Conservation (phyloP, 495 filamentous ascomycete genomes). For the Aspergillus olivimuriae region DNA sequence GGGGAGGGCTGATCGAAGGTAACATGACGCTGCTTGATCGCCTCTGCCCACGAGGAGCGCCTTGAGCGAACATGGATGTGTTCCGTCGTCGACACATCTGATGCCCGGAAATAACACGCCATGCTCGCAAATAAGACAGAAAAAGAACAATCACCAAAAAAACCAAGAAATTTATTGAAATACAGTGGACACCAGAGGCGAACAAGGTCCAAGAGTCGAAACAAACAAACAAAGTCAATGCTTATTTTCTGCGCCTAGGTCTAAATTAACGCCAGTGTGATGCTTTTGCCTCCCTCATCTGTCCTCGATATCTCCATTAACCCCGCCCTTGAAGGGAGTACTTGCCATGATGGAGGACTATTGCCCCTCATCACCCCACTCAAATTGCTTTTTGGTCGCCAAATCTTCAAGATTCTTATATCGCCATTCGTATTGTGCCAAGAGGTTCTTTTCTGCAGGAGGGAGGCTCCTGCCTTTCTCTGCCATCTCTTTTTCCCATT, state of each 20-base stretch:
- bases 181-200: conserved; percentile 3
- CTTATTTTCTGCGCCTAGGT: conserved; percentile 11
- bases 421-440: conserved; percentile 36
- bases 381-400: conserved; percentile 18
- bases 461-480: conserved; percentile 29
- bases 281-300: conserved; percentile 12
- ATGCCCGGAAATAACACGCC: neutral
- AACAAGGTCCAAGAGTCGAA: neutral
- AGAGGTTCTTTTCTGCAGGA: conserved; percentile 28
- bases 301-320: neutral
- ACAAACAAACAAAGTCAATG: conserved; percentile 5
- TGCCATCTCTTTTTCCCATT: conserved; percentile 30
- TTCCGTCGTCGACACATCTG: too few species aligned
- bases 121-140: neutral
- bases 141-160: neutral
- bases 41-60: neutral
- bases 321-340: neutral
- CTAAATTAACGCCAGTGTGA: conserved; percentile 30
- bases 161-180: neutral
- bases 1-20: neutral
- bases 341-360: neutral
- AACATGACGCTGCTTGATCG: neutral
- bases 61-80: too few species aligned
- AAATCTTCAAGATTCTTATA: conserved; percentile 32
- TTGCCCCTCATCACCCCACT: conserved; percentile 3